Evolutionary conservation across 495 filamentous ascomycete genomes (phyloP), one percentile per base, ranked within the genome.

Genomic region (Alectoria sarmentosa): DNA sequence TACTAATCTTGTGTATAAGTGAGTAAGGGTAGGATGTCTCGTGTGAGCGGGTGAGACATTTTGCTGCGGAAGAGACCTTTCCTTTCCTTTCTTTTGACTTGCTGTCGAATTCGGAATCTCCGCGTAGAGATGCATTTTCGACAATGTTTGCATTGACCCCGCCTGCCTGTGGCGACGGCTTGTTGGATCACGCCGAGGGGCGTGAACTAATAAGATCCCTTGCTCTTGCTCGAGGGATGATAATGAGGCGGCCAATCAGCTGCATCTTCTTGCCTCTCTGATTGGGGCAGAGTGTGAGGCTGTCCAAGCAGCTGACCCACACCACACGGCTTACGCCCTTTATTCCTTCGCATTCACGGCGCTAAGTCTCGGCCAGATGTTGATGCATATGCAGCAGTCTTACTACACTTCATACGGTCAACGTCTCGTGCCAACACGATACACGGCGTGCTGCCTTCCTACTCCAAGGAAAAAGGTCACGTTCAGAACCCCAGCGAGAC

Each of bases 221-320:
- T 36, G 30, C 39, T 54, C 19, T 26, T n/a, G n/a, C n/a, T n/a
- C n/a, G 10, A 60, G 26, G 28, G 3, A 41, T 34, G 54, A 34
- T 42, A 37, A 63, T 63, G 62, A 63, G 62, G 62, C 62, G 23
- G 52, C 62, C 38, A 44, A 57, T 58, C 13, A 63, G 9, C 7
- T 36, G 52, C 26, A 17, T 55, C 30, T 26, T n/a, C n/a, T n/a
- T n/a, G n/a, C 11, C 6, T 17, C 17, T 54, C 49, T 32, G 46
- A 48, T 13, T 26, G 23, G n/a, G 26, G 19, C 1, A 4, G 14
- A 30, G 23, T 9, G 48, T 13, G n/a, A 48, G 44, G 44, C 44
- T 48, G 23, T 15, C 41, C 42, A n/a, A 46, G 26, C 48, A 48
- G 44, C 44, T 48, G 44, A 48, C 42, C n/a, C 21, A n/a, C n/a